phyloP scores from a whole-genome alignment of 805 yeast genomes.

The Metschnikowia lunata region DNA sequence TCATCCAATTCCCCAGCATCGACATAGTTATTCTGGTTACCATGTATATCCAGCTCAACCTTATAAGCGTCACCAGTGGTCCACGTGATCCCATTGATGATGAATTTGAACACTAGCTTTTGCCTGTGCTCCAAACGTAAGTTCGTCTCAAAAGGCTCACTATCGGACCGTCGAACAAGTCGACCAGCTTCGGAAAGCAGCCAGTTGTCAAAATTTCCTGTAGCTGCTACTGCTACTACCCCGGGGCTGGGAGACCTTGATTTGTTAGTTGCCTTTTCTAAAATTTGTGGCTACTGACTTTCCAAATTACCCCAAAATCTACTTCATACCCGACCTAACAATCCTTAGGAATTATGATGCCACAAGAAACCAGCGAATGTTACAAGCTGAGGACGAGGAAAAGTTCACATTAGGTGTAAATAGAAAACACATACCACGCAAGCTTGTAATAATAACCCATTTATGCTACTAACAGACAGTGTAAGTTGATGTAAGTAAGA shows the following conservation, averaged over 20 bases:
- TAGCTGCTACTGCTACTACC: conserved; percentile 28
- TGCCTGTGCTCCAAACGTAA: conserved; percentile 21
- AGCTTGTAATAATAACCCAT: conserved; percentile 10
- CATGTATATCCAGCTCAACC: conserved; percentile 28
- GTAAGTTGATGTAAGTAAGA: too few species aligned
- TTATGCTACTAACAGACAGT: background rate
- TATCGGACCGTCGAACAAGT: conserved; percentile 7
- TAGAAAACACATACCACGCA: conserved; percentile 8
- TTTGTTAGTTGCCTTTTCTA: conserved; percentile 1
- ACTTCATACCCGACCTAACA: too few species aligned
- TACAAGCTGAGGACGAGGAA: too few species aligned
- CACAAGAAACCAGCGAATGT: too few species aligned
- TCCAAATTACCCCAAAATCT: too few species aligned
- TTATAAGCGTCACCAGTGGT: conserved; percentile 20
- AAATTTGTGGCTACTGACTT: too few species aligned
- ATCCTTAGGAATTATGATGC: too few species aligned
- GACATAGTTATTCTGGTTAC: conserved; percentile 33
- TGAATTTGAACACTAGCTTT: conserved; percentile 35
- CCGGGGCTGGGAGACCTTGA: conserved; percentile 15
- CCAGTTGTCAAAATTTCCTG: conserved; percentile 43
- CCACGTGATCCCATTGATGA: conserved; percentile 35
- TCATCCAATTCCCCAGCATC: conserved; percentile 24
- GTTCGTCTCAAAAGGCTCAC: conserved; percentile 18
- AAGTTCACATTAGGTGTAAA: too few species aligned
- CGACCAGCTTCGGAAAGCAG: conserved; percentile 19